These are phyloP conservation scores for Clitoria ternatea DNA, from an alignment of 306 rosid species.

Conservation along the genomic window DNA sequence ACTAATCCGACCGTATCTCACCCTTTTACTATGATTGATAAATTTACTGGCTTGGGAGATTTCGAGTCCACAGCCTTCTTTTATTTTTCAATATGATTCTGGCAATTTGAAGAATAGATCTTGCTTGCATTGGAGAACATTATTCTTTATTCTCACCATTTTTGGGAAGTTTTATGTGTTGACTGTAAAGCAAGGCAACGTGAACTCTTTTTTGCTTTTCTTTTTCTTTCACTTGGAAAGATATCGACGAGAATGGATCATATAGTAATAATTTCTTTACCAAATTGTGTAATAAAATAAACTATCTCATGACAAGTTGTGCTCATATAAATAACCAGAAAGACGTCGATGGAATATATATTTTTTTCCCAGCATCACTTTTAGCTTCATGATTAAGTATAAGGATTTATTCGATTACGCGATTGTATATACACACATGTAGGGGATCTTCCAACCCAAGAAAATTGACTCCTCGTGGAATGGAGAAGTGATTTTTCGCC, in stretches of 20 bases:
- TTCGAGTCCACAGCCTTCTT: background rate
- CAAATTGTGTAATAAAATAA: slow-evolving; percentile 20
- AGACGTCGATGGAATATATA: slow-evolving; percentile 28
- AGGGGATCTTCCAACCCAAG: slow-evolving; percentile 23
- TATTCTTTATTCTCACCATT: slow-evolving; percentile 22
- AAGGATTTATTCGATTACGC: slow-evolving; percentile 20
- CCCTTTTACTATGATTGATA: background rate
- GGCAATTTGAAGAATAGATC: slow-evolving; percentile 14
- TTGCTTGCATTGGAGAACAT: slow-evolving; percentile 20
- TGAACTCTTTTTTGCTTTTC: slow-evolving; percentile 14
- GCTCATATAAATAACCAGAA: background rate
- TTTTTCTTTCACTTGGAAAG: slow-evolving; percentile 31
- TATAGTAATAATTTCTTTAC: slow-evolving; percentile 16
- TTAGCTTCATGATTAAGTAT: slow-evolving; percentile 32
- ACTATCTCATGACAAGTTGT: background rate
- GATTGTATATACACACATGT: slow-evolving; percentile 22
- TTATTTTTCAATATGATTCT: background rate
- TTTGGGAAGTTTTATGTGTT: slow-evolving; percentile 29
- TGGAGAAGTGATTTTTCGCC: no score
- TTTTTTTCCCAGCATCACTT: background rate
- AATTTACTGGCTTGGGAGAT: background rate
- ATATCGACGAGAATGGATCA: slow-evolving; percentile 23
- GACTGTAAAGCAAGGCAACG: slow-evolving; percentile 38
- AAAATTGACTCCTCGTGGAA: no score
- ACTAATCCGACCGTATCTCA: no score